Evolutionary conservation across 225 moss, liverwort and hornwort species (phyloP).

Genomic region (Physcomitrium patens): DNA sequence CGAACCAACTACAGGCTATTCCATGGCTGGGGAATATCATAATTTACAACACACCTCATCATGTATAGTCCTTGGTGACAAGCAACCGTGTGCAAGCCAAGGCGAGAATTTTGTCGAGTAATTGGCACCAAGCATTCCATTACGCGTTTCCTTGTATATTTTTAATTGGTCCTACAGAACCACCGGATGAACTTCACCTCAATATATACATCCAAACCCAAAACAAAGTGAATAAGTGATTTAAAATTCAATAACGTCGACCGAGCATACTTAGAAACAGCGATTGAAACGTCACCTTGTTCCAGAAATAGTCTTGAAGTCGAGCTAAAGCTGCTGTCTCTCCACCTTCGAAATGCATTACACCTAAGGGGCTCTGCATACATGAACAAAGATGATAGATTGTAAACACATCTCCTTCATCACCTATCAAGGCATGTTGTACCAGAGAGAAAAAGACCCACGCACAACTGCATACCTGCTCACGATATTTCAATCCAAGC

Average conservation of each 20-base stretch:
- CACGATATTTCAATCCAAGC: slow-evolving; percentile 79
- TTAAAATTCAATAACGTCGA: not conserved
- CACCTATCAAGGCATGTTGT: not conserved
- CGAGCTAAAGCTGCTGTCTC: slow-evolving; percentile 92
- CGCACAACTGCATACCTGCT: slow-evolving; percentile 64
- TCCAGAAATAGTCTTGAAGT: slow-evolving; percentile 94
- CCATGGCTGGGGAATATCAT: not conserved
- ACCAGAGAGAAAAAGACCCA: not conserved
- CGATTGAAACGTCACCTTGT: slow-evolving; percentile 46
- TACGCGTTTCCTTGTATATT: slow-evolving; percentile 91
- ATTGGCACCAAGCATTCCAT: slow-evolving; percentile 97
- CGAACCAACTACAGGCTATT: too few relatives aligned
- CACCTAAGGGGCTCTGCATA: slow-evolving; percentile 77
- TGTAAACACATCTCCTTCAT: slow-evolving; percentile 7
- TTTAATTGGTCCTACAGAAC: slow-evolving; percentile 78
- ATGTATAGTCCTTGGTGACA: slow-evolving; percentile 85
- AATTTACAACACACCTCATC: slow-evolving; percentile 64
- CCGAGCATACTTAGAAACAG: not conserved
- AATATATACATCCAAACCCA: not conserved
- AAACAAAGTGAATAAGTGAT: not conserved
- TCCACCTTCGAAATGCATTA: slow-evolving; percentile 93
- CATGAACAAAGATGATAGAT: slow-evolving; percentile 8
- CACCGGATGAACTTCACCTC: slow-evolving; percentile 15
- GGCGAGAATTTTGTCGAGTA: slow-evolving; percentile 98
- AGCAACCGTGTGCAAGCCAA: slow-evolving; percentile 97